phyloP scores from a whole-genome alignment of 2,329 filamentous ascomycete genomes.

The Scedosporium dehoogii region DNA sequence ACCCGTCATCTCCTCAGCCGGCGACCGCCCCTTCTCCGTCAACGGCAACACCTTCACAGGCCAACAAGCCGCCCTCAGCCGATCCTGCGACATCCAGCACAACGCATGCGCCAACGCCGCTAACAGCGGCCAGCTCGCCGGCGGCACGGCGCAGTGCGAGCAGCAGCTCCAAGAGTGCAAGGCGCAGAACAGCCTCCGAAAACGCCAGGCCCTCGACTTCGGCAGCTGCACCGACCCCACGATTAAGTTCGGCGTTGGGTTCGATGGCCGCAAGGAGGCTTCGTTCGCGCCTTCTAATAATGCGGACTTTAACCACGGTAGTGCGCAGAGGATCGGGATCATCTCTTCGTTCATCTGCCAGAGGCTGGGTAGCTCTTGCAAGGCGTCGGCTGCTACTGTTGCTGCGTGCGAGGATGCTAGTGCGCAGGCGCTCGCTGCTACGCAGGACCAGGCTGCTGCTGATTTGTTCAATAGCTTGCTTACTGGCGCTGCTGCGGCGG shows the following conservation, averaged over 20 bases:
- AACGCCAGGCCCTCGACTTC: conserved; percentile 21
- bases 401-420: conserved; percentile 12
- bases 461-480: conserved; percentile 14
- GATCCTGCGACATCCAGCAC: conserved; percentile 40
- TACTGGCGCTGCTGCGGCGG: conserved; percentile 1
- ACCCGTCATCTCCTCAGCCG: conserved; percentile 26
- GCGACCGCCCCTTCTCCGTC: conserved; percentile 36
- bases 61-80: conserved; percentile 31
- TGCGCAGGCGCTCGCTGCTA: conserved; percentile 12
- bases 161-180: conserved; percentile 29
- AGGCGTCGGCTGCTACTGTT: conserved; percentile 12
- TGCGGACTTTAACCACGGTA: conserved; percentile 41
- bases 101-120: conserved; percentile 38
- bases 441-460: conserved; percentile 16
- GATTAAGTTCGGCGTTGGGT: conserved; percentile 36
- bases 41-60: conserved; percentile 45
- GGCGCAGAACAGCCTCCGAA: conserved; percentile 10
- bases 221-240: conserved; percentile 36
- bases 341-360: conserved; percentile 38
- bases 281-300: conserved; percentile 28
- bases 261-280: conserved; percentile 35
- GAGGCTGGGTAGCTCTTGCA: conserved; percentile 23
- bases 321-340: conserved; percentile 27
- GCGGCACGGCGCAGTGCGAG: conserved; percentile 25
- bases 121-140: conserved; percentile 29